These are phyloP conservation scores for Allomyces macrogynus DNA, from an alignment of 192 early-diverging fungal species.

Conservation along the genomic window DNA sequence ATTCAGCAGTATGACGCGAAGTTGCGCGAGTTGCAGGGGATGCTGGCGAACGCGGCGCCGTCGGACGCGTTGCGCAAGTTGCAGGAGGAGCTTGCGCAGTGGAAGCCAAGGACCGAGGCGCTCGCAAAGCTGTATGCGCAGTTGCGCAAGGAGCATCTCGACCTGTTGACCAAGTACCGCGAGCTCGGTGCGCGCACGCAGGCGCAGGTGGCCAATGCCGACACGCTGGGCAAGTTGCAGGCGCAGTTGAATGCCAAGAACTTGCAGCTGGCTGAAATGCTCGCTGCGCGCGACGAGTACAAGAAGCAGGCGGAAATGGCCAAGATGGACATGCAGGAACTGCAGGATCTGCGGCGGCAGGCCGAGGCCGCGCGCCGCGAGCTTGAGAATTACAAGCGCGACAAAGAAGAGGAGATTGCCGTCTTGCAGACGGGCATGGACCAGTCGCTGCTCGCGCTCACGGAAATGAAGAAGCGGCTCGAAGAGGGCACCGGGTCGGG, in stretches of 20 bases:
- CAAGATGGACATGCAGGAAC: constrained; percentile 41
- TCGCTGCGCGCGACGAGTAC: constrained; percentile 74
- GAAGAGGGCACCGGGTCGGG: not conserved
- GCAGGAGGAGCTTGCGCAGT: constrained; percentile 85
- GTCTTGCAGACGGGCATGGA: constrained; percentile 63
- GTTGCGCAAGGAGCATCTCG: constrained; percentile 85
- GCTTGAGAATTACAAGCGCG: constrained; percentile 7
- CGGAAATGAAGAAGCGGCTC: constrained; percentile 34
- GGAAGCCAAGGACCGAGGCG: constrained; percentile 95
- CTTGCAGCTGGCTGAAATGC: constrained; percentile 63
- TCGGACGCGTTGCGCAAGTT: constrained; percentile 52
- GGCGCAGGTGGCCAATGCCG: constrained; percentile 58
- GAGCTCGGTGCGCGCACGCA: constrained; percentile 38
- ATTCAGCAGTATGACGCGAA: constrained; percentile 63
- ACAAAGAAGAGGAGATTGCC: constrained; percentile 61
- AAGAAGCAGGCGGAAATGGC: constrained; percentile 61
- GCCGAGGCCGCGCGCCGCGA: constrained; percentile 18
- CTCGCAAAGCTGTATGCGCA: constrained; percentile 95
- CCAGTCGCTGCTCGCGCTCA: constrained; percentile 51
- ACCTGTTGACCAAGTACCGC: constrained; percentile 79
- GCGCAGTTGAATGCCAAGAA: constrained; percentile 53
- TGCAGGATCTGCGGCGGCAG: constrained; percentile 17
- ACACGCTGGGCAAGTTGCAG: constrained; percentile 59
- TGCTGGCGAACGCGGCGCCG: constrained; percentile 47
- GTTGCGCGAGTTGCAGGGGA: constrained; percentile 42